Conservation (phyloP, 2,329 filamentous ascomycete genomes). For the Chlorencoelia australis region DNA sequence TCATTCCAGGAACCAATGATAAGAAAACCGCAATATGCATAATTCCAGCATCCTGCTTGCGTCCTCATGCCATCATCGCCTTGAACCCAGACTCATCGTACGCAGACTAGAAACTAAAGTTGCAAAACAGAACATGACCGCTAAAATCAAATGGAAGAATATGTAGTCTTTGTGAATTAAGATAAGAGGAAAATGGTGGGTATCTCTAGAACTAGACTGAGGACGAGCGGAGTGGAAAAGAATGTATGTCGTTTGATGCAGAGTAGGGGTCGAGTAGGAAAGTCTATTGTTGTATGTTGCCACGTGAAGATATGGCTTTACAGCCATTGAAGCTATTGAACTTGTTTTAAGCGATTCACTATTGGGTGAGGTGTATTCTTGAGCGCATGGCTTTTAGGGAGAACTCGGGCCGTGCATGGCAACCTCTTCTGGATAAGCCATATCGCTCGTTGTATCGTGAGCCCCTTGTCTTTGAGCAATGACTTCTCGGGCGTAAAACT, state of each 20-base stretch:
- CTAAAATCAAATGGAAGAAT: background rate
- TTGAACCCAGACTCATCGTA: background rate
- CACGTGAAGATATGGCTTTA: slow-evolving; percentile 3
- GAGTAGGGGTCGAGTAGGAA: too few species aligned
- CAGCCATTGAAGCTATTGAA: background rate
- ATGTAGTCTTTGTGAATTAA: too few species aligned
- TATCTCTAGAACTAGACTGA: too few species aligned
- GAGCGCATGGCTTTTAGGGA: background rate
- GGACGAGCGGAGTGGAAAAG: too few species aligned
- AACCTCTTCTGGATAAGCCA: slow-evolving; percentile 18
- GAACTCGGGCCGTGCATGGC: slow-evolving; percentile 1
- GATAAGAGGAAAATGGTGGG: too few species aligned
- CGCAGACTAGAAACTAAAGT: background rate
- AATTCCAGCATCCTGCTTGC: background rate
- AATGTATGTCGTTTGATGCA: too few species aligned
- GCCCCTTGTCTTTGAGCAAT: slow-evolving; percentile 44
- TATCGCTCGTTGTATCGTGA: slow-evolving; percentile 12
- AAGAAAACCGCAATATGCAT: background rate
- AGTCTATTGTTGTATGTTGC: too few species aligned
- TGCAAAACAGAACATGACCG: background rate
- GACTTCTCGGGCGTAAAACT: slow-evolving; percentile 92
- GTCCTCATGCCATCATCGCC: background rate
- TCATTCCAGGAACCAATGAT: background rate
- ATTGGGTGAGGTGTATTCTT: too few species aligned
- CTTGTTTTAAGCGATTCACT: slow-evolving; percentile 4